Conservation (phyloP, 139 green algal species). For the Nannochloris sp. region DNA sequence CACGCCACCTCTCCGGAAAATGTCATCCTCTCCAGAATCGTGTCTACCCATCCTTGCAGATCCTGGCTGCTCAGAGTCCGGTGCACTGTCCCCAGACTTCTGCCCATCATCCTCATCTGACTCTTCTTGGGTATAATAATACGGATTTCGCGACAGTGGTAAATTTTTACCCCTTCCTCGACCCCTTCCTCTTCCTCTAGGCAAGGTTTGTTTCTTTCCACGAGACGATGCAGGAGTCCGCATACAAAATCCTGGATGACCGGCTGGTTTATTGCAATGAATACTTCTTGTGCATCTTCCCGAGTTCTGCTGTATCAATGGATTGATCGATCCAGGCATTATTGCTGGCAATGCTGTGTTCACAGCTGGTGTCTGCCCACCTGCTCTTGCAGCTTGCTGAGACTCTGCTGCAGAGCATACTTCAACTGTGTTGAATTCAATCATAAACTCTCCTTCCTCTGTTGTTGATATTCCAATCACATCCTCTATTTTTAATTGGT, state of each 20-base stretch:
- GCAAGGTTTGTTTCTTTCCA: background rate
- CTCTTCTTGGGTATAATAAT: background rate
- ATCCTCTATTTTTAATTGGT: conserved; percentile 44
- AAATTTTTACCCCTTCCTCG: background rate
- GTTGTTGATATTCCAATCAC: conserved; percentile 47
- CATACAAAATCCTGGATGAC: conserved; percentile 41
- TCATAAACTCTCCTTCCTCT: conserved; percentile 25
- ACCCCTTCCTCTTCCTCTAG: background rate
- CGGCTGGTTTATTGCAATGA: conserved; percentile 45
- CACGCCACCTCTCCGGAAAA: conserved; percentile 3
- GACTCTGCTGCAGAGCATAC: conserved; percentile 29
- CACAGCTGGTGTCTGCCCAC: background rate
- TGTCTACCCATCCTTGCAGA: background rate
- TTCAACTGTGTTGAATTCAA: conserved; percentile 36
- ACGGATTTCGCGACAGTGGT: background rate
- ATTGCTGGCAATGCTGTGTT: conserved; percentile 1
- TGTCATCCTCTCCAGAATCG: conserved; percentile 1
- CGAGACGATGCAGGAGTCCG: conserved; percentile 16
- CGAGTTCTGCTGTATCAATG: conserved; percentile 32
- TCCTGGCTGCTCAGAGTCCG: background rate
- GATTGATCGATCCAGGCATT: conserved; percentile 15
- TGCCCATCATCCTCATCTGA: background rate
- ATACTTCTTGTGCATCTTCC: conserved; percentile 39
- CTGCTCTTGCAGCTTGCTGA: conserved; percentile 18
- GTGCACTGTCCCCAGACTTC: background rate